Conservation (phyloP, 2,329 filamentous ascomycete species). For the Diaporthe destruens region DNA sequence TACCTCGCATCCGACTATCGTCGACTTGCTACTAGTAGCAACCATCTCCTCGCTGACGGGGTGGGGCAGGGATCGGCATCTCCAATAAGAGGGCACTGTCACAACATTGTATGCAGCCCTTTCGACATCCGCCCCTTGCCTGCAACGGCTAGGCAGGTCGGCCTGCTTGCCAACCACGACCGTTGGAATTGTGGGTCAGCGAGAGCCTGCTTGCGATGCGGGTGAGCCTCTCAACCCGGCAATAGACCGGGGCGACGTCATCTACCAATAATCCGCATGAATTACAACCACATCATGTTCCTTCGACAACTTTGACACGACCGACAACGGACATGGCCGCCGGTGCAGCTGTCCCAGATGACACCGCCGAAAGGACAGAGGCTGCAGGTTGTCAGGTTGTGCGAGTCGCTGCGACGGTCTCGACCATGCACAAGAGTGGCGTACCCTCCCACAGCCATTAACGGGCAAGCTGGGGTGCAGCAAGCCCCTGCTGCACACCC, state of each 20-base stretch:
- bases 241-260: constrained; percentile 25
- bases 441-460: too few relatives aligned
- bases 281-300: constrained; percentile 24
- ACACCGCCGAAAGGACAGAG: too few relatives aligned
- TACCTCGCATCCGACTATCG: too few relatives aligned
- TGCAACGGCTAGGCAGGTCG: constrained; percentile 15
- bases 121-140: constrained; percentile 37
- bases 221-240: constrained; percentile 15
- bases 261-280: constrained; percentile 8
- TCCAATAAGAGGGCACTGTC: constrained; percentile 19
- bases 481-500: not conserved
- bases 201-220: not conserved
- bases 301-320: constrained; percentile 13
- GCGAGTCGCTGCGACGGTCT: constrained; percentile 19
- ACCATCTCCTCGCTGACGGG: not conserved
- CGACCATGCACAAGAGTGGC: constrained; percentile 20
- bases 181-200: constrained; percentile 5
- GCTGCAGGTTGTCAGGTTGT: too few relatives aligned
- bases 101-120: constrained; percentile 34
- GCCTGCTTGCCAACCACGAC: not conserved
- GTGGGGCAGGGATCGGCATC: constrained; percentile 5
- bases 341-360: constrained; percentile 1
- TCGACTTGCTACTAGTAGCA: constrained; percentile 18
- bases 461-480: constrained; percentile 14
- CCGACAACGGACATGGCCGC: constrained; percentile 37